Base-by-base conservation (phyloP, 805 yeast genomes). In the Starmerella stellata region DNA sequence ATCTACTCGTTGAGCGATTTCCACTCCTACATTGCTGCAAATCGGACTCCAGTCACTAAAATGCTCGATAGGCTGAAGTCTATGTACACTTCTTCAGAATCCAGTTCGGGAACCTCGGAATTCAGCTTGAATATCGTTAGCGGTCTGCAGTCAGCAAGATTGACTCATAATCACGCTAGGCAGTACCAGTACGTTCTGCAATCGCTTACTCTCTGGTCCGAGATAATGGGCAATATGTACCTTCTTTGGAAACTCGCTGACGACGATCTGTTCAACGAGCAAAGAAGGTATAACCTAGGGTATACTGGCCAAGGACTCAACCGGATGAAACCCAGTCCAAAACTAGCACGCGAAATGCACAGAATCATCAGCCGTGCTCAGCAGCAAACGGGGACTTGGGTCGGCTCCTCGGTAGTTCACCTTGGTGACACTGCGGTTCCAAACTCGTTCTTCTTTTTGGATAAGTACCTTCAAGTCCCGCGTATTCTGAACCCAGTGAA, bases 351-450 rank as follows among this genome's bases (percentile, higher is more conserved):
- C 38, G 73, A 73, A 38, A 79, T 79, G 85, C 75, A 75, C 47
- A 66, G 64, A 42, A 71, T 79, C 42, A 62, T 78, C 36, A 56
- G 65, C n/a, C 74, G 73, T 41, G 78, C 78, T 34, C 79, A 78
- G 51, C 55, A 61, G 23, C 63, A 64, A 36, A 70, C 78, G 18
- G 70, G 75, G 3, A 59, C 68, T 2, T 78, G 90, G 87, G 75
- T 78, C 25, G 92, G 92, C 2, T 73, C 81, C 4, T 71, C 78
- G 14, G 87, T 76, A 18, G 78, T 78, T 19, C 92, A 78, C 56
- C 52, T 79, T 15, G 92, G 90, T 30, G 92, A 78, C 55, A 77
- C 74, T 49, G 78, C 85, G 1, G 92, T 78, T 4, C 92, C 92
- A 2, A 78, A 78, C 54, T 83, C 87, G 0, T 54, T 79, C 43